Evolutionary conservation across 345 rosid species (phyloP).

Genomic region (Rhizophora mangle): DNA sequence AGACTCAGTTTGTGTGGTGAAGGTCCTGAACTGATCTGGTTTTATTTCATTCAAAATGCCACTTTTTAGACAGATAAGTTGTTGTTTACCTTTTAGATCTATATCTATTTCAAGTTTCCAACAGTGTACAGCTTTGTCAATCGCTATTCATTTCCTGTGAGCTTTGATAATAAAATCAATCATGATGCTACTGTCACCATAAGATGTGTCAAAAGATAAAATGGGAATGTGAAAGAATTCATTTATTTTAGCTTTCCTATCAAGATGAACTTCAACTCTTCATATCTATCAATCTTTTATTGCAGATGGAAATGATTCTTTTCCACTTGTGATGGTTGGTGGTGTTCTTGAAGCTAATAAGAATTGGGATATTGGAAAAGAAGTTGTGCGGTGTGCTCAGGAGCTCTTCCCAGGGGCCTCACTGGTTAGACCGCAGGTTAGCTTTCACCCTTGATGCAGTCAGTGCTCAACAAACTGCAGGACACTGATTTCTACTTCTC

Average conservation of each 20-base stretch:
- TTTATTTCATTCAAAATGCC: background rate
- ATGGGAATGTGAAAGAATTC: background rate
- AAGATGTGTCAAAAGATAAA: too few relatives aligned
- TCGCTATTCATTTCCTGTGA: background rate
- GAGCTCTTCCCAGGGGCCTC: conserved; percentile 45
- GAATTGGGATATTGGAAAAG: conserved; percentile 68
- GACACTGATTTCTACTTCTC: background rate
- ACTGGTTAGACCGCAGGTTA: conserved; percentile 63
- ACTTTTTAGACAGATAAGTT: background rate
- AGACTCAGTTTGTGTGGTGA: conserved; percentile 58
- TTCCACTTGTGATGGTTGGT: conserved; percentile 77
- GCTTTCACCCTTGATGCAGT: conserved; percentile 4
- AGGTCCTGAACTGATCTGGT: conserved; percentile 31
- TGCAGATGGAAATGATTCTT: conserved; percentile 56
- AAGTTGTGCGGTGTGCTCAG: conserved; percentile 45
- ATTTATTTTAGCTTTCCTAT: background rate
- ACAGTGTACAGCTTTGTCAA: too few relatives aligned
- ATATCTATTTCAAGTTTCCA: background rate
- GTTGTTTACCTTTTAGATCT: background rate
- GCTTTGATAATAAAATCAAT: background rate
- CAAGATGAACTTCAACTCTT: background rate
- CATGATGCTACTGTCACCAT: background rate
- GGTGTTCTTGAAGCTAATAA: conserved; percentile 65
- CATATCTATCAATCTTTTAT: background rate
- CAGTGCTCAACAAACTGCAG: background rate